Evolutionary conservation across 768 basidiomycete species (phyloP), one percentile per base, ranked within the genome.

Genomic region (Leccinum aurantiacum): DNA sequence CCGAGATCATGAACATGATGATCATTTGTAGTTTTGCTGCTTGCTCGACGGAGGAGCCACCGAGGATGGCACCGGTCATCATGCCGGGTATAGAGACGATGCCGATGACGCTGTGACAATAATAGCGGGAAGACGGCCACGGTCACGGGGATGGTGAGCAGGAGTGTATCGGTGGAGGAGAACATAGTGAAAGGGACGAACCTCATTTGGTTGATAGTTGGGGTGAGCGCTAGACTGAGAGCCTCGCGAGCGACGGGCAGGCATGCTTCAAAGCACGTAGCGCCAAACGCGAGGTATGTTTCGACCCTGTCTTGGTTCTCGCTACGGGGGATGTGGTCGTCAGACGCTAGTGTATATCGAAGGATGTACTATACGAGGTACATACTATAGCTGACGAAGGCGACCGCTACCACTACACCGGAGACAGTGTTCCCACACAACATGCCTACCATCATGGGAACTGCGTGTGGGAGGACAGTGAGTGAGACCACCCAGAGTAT

Each of bases 1-100:
- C 86, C 3, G 87, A 86, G 49, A 95, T 91, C 89, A 95, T 91
- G 74, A 95, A 95, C 86, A 94, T 91, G 76, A 95, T 92, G 59
- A 95, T 86, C 88, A 94, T 94, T 66, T 95, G 94, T 17, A 95
- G 76, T 54, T 86, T 84, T 2, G 91, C 91, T 0, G 93, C 94
- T 73, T 93, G 91, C 19, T 90, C 81, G 46, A 95, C 90, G 33
- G 88, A 87, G 11, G 90, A 84, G 0, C 93, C 93, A 13, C 91
- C 94, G 13, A 95, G 84, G 61, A 95, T 88, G 4, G 93, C 91
- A 64, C 93, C 93, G 0, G 90, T 92, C 90, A 95, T 93, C 91
- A 92, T 93, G 2, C 92, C 91, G 1, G 89, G 89, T 57, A 90
- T 91, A n/a, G 88, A 76, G 57, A 90, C 89, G 58, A 89, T 87